phyloP scores from a whole-genome alignment of 75 land plant species.

The Gnetum montanum region DNA sequence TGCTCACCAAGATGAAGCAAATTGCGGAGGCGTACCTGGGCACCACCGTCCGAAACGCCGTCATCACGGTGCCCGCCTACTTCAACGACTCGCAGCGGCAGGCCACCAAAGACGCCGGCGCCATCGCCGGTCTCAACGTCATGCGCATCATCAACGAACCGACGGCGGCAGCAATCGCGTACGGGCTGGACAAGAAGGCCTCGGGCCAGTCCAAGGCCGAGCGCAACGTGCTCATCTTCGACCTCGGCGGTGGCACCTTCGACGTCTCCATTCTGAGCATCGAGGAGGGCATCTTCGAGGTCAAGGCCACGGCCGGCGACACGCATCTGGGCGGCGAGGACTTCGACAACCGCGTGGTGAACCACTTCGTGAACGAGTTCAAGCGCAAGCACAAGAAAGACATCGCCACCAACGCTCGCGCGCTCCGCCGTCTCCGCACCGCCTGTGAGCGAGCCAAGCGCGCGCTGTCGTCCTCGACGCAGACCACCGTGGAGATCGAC shows the following conservation, averaged over 20 bases:
- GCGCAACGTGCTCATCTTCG: not conserved
- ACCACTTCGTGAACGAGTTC: slow-evolving; percentile 50
- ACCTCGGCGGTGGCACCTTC: slow-evolving; percentile 7
- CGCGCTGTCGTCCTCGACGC: slow-evolving; percentile 38
- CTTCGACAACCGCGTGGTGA: slow-evolving; percentile 46
- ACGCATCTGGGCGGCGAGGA: slow-evolving; percentile 63
- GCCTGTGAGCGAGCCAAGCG: slow-evolving; percentile 52
- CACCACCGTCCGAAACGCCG: slow-evolving; percentile 43
- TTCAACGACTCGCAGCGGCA: slow-evolving; percentile 67
- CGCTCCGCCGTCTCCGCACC: slow-evolving; percentile 36
- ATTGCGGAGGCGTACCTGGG: slow-evolving; percentile 69
- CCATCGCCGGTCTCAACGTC: not conserved
- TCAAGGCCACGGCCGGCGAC: slow-evolving; percentile 72
- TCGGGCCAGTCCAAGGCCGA: not conserved
- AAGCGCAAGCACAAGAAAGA: slow-evolving; percentile 59
- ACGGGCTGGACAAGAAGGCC: slow-evolving; percentile 73
- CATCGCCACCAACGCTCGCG: slow-evolving; percentile 37
- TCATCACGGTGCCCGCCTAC: slow-evolving; percentile 70
- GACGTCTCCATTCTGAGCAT: slow-evolving; percentile 66
- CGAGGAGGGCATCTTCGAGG: no score
- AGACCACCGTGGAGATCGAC: slow-evolving; percentile 43
- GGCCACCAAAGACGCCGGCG: slow-evolving; percentile 32
- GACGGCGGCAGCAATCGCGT: slow-evolving; percentile 69
- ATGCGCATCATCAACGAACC: slow-evolving; percentile 76
- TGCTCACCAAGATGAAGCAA: no score